A percentile compares a stretch with the other conserved stretches of the same genome.
Evolutionary conservation across 331 rosid genomes (phyloP).

Genomic region (Telfairia occidentalis): DNA sequence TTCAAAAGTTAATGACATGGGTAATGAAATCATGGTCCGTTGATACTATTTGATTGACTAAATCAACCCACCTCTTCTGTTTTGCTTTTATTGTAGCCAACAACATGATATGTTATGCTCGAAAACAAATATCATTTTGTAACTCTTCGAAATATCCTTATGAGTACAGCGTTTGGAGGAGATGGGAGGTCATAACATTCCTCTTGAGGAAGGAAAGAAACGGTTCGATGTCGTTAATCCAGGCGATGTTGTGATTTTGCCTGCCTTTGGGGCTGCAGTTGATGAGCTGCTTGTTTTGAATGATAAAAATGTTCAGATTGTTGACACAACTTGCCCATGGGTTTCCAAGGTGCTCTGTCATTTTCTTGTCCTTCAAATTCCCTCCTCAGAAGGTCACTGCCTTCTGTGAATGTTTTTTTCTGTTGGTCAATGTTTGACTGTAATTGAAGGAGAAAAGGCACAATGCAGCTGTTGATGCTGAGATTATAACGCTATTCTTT

Average conservation of each 20-base stretch:
- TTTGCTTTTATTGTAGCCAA: background rate
- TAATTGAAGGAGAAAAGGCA: background rate
- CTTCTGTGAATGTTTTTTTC: background rate
- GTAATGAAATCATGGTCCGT: too few species aligned
- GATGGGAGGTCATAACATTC: slow-evolving; percentile 63
- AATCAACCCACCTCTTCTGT: background rate
- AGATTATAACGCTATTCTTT: slow-evolving; percentile 14
- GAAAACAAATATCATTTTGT: background rate
- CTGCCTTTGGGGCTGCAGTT: slow-evolving; percentile 93
- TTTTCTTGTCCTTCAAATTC: background rate
- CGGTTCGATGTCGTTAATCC: slow-evolving; percentile 60
- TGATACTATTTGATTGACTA: too few species aligned
- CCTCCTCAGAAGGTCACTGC: background rate
- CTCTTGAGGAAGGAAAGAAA: slow-evolving; percentile 49
- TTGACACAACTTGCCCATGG: slow-evolving; percentile 97
- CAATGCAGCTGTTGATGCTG: slow-evolving; percentile 8
- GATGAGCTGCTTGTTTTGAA: slow-evolving; percentile 78
- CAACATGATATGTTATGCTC: background rate
- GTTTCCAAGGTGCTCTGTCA: slow-evolving; percentile 61
- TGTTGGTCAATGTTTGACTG: background rate
- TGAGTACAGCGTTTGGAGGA: slow-evolving; percentile 54
- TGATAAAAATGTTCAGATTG: slow-evolving; percentile 63
- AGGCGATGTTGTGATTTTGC: slow-evolving; percentile 85
- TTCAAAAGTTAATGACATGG: background rate
- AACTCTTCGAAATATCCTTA: background rate